These are phyloP conservation scores for Obba rivulosa DNA, from an alignment of 768 basidiomycete species.

Conservation along the genomic window DNA sequence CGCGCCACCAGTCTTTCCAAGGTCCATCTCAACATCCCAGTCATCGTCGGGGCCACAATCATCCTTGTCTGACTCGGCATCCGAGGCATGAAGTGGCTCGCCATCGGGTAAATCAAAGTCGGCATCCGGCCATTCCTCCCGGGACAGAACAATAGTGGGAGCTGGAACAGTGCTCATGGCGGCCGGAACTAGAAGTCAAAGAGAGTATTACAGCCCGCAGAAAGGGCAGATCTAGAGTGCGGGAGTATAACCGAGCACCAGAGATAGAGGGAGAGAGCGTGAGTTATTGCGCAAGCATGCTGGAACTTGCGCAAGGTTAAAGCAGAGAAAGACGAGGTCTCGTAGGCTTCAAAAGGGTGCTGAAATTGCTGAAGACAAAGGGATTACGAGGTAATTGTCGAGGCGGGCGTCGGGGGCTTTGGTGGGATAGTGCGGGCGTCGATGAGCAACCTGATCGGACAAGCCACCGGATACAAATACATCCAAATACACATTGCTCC, in stretches of 20 bases:
- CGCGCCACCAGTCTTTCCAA: constrained; percentile 52
- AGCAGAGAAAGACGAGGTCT: constrained; percentile 4
- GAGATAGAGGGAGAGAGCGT: constrained; percentile 9
- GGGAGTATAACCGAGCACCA: background rate
- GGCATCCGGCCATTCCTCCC: constrained; percentile 84
- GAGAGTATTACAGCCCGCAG: constrained; percentile 17
- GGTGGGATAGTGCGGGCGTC: background rate
- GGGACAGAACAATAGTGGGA: constrained; percentile 44
- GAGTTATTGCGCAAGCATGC: constrained; percentile 13
- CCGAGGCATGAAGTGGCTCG: constrained; percentile 55
- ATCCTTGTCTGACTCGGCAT: constrained; percentile 56
- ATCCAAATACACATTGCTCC: constrained; percentile 9
- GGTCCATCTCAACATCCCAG: constrained; percentile 77
- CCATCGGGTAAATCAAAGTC: constrained; percentile 85
- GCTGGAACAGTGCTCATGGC: constrained; percentile 58
- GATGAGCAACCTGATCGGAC: background rate
- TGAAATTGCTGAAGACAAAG: background rate
- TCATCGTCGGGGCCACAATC: constrained; percentile 50
- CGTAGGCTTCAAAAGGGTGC: background rate
- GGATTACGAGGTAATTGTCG: background rate
- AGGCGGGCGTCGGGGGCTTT: constrained; percentile 1
- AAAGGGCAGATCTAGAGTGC: constrained; percentile 13
- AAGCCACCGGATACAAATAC: constrained; percentile 6
- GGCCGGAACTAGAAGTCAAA: constrained; percentile 14
- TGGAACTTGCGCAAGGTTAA: constrained; percentile 1